Percentiles rank a stretch among this genome's conserved stretches.
phyloP scores from a whole-genome alignment of 164 flowering plant genomes.

The Nymphaea thermarum region DNA sequence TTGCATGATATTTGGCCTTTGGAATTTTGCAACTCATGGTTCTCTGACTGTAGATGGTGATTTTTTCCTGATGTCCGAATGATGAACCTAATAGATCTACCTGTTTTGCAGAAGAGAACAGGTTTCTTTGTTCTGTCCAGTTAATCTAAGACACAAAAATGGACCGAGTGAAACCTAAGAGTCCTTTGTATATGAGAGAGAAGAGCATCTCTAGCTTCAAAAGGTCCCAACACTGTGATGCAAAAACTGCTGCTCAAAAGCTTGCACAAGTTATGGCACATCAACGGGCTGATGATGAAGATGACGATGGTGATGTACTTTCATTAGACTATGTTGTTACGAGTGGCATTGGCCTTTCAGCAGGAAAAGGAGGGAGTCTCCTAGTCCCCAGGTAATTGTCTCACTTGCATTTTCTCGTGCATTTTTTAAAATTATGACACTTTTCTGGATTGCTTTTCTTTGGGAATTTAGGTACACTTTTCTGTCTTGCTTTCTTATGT shows the following conservation, averaged over 20 bases:
- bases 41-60: no score
- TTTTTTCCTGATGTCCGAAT: no score
- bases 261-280: constrained; percentile 82
- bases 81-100: no score
- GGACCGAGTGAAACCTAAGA: constrained; percentile 31
- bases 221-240: constrained; percentile 46
- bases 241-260: constrained; percentile 87
- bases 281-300: constrained; percentile 36
- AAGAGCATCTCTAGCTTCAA: constrained; percentile 15
- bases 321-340: constrained; percentile 7
- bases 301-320: constrained; percentile 29
- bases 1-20: no score
- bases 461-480: no score
- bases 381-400: constrained; percentile 33
- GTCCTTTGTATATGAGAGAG: no score
- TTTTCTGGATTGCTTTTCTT: neutral
- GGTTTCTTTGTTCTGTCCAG: no score
- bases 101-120: no score
- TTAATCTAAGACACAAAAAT: no score
- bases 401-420: neutral
- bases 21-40: no score
- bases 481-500: no score
- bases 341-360: constrained; percentile 35
- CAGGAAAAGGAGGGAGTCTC: constrained; percentile 31
- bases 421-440: neutral